Percentiles rank a stretch among this genome's conserved stretches.
These are phyloP conservation scores for Dendrobium nobile DNA, from an alignment of 106 monocot species.

Conservation along the genomic window DNA sequence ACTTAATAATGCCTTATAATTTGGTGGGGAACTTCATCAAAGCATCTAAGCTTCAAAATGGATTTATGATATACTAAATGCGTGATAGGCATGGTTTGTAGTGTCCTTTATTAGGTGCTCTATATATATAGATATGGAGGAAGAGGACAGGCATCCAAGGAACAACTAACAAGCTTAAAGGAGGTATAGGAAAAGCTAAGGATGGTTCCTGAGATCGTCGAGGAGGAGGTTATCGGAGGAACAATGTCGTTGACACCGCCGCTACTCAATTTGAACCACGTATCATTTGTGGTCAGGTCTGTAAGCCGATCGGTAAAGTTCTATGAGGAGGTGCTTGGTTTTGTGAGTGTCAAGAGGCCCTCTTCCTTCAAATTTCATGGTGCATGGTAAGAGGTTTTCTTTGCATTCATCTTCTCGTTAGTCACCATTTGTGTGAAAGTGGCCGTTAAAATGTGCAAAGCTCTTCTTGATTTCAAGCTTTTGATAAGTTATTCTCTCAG, in stretches of 20 bases:
- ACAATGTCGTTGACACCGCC: conserved; percentile 10
- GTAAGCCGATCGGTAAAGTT: conserved; percentile 46
- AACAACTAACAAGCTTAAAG: neutral
- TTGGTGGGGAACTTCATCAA: neutral
- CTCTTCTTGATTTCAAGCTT: neutral
- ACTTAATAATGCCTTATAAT: neutral
- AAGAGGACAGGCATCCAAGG: neutral
- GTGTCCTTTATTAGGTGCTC: neutral
- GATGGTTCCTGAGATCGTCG: conserved; percentile 34
- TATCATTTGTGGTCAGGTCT: conserved; percentile 54
- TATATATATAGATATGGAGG: neutral
- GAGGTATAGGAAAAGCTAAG: neutral
- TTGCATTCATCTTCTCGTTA: neutral
- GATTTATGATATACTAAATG: neutral
- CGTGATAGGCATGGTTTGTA: conserved; percentile 3
- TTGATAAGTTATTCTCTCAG: neutral
- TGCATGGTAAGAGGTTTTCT: conserved; percentile 31
- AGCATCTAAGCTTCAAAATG: neutral
- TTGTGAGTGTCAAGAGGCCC: conserved; percentile 46
- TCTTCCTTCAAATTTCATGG: conserved; percentile 66
- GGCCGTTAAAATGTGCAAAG: too few relatives aligned
- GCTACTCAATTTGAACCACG: conserved; percentile 47
- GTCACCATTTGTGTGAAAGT: too few relatives aligned
- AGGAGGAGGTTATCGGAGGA: conserved; percentile 23
- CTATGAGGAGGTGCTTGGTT: conserved; percentile 60